These are phyloP conservation scores for Fusarium tanahbumbuense DNA, from an alignment of 2,329 filamentous ascomycete species.

Conservation along the genomic window DNA sequence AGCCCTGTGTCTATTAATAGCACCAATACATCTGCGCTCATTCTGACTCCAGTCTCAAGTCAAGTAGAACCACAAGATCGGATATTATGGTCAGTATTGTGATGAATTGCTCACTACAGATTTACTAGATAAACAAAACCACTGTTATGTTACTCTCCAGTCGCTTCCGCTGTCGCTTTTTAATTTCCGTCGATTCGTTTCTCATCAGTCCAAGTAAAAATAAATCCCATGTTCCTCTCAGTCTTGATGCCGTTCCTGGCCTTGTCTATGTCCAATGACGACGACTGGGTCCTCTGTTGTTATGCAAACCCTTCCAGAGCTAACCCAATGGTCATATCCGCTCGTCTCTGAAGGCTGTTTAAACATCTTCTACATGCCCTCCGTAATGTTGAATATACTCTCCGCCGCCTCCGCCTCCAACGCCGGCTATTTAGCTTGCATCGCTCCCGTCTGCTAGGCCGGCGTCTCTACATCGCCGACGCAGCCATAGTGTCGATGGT, in stretches of 20 bases:
- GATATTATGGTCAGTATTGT: neutral
- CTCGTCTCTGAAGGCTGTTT: constrained; percentile 3
- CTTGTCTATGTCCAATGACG: constrained; percentile 9
- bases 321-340: constrained; percentile 22
- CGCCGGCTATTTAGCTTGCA: constrained; percentile 7
- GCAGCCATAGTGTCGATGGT: constrained; percentile 55
- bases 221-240: constrained; percentile 15
- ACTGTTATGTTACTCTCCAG: constrained; percentile 5
- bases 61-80: neutral
- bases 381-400: constrained; percentile 37
- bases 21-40: neutral
- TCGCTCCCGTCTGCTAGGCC: constrained; percentile 19
- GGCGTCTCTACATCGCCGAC: constrained; percentile 51
- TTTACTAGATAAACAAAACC: constrained; percentile 2
- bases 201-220: constrained; percentile 31
- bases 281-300: constrained; percentile 1
- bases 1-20: constrained; percentile 1
- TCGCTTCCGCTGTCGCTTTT: constrained; percentile 15
- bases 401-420: constrained; percentile 14
- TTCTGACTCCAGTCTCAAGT: neutral
- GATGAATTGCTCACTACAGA: constrained; percentile 7
- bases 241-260: neutral
- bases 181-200: constrained; percentile 32
- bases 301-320: constrained; percentile 3
- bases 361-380: constrained; percentile 33